A percentile compares a stretch with the other conserved stretches of the same genome.
phyloP scores from a whole-genome alignment of 2,329 filamentous ascomycete species.

The Ceratocystis diversiconidia region DNA sequence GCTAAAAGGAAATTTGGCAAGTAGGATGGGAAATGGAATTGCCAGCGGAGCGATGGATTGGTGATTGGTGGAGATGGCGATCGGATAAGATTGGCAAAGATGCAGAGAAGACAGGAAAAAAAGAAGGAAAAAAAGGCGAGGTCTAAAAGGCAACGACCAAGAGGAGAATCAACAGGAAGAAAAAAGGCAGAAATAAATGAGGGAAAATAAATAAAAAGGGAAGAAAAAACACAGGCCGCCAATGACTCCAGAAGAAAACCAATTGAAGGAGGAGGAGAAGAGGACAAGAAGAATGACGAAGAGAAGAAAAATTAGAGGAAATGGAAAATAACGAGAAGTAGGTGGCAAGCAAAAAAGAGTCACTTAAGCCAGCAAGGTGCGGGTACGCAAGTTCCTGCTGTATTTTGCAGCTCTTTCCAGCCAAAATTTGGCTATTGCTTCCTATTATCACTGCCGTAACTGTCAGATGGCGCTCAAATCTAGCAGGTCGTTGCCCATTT shows the following conservation, averaged over 20 bases:
- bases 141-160: not conserved
- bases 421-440: not conserved
- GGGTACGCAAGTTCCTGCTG: not conserved
- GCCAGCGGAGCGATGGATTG: not conserved
- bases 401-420: not conserved
- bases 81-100: conserved; percentile 1
- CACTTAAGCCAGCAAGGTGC: not conserved
- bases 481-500: no score
- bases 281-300: not conserved
- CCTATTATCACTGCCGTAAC: not conserved
- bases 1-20: not conserved
- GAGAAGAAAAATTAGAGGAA: not conserved
- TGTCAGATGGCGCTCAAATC: not conserved
- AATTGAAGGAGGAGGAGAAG: not conserved
- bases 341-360: not conserved
- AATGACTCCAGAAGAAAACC: not conserved
- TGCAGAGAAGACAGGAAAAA: not conserved
- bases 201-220: conserved; percentile 1
- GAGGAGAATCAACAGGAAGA: not conserved
- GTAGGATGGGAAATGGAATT: not conserved
- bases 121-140: not conserved
- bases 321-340: not conserved
- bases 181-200: not conserved
- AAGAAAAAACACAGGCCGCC: not conserved
- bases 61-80: not conserved